phyloP scores from a whole-genome alignment of 306 rosid species.

The Malus sieversii region DNA sequence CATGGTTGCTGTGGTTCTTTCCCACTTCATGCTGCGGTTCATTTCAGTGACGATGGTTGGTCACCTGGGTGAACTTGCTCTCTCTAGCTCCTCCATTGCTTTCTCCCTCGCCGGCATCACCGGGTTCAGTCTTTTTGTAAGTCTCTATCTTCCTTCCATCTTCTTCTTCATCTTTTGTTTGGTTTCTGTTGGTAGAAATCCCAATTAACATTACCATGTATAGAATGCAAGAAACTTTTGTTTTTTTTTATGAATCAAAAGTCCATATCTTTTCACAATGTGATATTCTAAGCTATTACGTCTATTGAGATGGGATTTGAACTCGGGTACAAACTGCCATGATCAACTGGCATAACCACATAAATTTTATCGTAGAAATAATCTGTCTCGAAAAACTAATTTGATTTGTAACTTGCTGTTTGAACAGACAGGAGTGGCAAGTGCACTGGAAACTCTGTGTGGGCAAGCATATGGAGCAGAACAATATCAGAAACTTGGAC shows the following conservation, averaged over 20 bases:
- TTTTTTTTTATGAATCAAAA: no score
- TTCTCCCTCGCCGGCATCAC: constrained; percentile 36
- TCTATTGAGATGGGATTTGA: no score
- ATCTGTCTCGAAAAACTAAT: not conserved
- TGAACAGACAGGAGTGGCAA: constrained; percentile 41
- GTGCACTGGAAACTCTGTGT: constrained; percentile 47
- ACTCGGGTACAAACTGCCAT: no score
- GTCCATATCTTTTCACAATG: no score
- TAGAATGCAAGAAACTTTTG: no score
- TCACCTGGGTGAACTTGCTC: constrained; percentile 42
- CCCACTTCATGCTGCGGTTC: constrained; percentile 38
- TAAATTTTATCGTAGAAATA: not conserved
- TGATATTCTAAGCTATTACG: no score
- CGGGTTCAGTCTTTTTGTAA: constrained; percentile 45
- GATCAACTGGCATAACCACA: no score
- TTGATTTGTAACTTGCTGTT: not conserved
- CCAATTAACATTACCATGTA: no score
- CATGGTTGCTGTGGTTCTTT: constrained; percentile 28
- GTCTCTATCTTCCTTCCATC: not conserved
- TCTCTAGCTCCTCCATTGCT: constrained; percentile 42
- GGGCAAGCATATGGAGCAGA: constrained; percentile 61
- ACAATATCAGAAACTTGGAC: constrained; percentile 38
- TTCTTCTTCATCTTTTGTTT: no score
- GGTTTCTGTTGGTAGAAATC: not conserved
- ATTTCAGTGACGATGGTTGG: constrained; percentile 48